Evolutionary conservation across 2,329 filamentous ascomycete genomes (phyloP).

Genomic region (Coleophoma crateriformis): DNA sequence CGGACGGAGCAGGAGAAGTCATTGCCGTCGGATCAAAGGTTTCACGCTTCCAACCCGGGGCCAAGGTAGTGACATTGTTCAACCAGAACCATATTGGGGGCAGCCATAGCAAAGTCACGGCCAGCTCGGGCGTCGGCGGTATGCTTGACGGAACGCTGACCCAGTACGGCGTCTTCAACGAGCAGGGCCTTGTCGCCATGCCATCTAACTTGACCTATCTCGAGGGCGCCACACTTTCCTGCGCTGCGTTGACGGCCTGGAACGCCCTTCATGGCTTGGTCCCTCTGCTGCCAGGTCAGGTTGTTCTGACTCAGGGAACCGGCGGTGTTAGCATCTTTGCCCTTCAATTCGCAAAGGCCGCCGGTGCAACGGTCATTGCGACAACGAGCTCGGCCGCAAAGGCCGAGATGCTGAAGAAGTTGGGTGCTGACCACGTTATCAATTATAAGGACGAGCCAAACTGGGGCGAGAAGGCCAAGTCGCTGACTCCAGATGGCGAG

Average conservation of each 20-base stretch:
- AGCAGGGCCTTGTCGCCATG: slow-evolving; percentile 54
- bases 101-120: slow-evolving; percentile 13
- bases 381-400: slow-evolving; percentile 34
- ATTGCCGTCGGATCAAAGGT: slow-evolving; percentile 48
- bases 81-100: slow-evolving; percentile 35
- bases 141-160: slow-evolving; percentile 42
- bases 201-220: slow-evolving; percentile 41
- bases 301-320: slow-evolving; percentile 35
- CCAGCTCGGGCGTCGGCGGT: slow-evolving; percentile 49
- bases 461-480: slow-evolving; percentile 34
- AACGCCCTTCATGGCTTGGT: slow-evolving; percentile 48
- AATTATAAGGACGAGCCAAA: slow-evolving; percentile 34
- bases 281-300: slow-evolving; percentile 27
- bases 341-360: slow-evolving; percentile 34
- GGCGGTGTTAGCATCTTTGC: slow-evolving; percentile 34
- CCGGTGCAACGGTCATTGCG: slow-evolving; percentile 34
- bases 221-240: slow-evolving; percentile 44
- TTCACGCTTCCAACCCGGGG: slow-evolving; percentile 49
- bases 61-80: slow-evolving; percentile 56
- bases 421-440: slow-evolving; percentile 37
- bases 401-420: slow-evolving; percentile 27
- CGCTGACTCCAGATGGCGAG: slow-evolving; percentile 27
- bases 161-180: slow-evolving; percentile 41
- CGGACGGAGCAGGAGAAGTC: slow-evolving; percentile 39
- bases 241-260: slow-evolving; percentile 51